Evolutionary conservation across 176 grass and related monocot species (phyloP).

Genomic region (Alopecurus myosuroides): DNA sequence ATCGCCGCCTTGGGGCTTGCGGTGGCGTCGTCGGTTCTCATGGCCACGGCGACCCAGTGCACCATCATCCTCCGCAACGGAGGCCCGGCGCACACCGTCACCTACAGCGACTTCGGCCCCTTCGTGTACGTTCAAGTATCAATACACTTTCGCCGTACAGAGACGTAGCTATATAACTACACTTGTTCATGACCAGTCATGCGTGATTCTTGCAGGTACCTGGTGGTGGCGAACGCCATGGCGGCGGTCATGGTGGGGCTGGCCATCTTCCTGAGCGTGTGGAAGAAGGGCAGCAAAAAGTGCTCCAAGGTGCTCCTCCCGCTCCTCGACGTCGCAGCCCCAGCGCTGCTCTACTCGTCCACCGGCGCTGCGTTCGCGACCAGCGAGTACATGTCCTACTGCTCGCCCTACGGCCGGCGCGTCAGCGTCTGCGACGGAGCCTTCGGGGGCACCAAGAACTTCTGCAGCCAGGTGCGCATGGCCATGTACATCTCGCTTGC

Average conservation of each 20-base stretch:
- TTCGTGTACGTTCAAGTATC: conserved; percentile 18
- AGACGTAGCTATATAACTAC: background rate
- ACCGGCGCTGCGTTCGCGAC: conserved; percentile 28
- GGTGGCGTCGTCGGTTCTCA: conserved; percentile 33
- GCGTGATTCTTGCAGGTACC: background rate
- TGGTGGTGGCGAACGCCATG: conserved; percentile 26
- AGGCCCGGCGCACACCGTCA: conserved; percentile 9
- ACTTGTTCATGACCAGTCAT: background rate
- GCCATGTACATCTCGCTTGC: conserved; percentile 28
- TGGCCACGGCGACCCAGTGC: conserved; percentile 41
- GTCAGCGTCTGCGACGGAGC: conserved; percentile 19
- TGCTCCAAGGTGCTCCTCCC: background rate
- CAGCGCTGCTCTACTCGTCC: conserved; percentile 39
- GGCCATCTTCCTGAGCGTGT: conserved; percentile 35
- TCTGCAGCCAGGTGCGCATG: conserved; percentile 38
- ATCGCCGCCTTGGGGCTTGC: conserved; percentile 22
- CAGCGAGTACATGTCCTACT: conserved; percentile 16
- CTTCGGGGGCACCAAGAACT: background rate
- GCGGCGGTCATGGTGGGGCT: conserved; percentile 23
- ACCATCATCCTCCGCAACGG: conserved; percentile 17
- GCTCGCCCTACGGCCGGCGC: conserved; percentile 14
- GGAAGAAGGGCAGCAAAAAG: conserved; percentile 26
- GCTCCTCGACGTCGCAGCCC: conserved; percentile 21
- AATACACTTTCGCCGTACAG: background rate
- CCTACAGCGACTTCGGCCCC: conserved; percentile 27